These are phyloP conservation scores for Dictyostelium purpureum DNA, from an alignment of 78 protist genomes.

Conservation along the genomic window DNA sequence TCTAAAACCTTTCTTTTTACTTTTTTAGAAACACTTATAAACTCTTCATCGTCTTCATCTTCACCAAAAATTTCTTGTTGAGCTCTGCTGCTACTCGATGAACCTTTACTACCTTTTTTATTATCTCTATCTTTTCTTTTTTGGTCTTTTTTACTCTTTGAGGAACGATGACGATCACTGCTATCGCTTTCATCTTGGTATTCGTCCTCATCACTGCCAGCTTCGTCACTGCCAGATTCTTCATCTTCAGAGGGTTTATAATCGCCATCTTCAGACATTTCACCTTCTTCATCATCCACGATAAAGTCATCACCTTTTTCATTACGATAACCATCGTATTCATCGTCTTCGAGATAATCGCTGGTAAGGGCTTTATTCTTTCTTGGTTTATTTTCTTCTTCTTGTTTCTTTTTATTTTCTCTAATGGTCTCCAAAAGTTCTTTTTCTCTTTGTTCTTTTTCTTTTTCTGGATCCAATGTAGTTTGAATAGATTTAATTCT, in stretches of 20 bases:
- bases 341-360: neutral
- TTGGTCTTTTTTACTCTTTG: too few relatives aligned
- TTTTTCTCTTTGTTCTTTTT: slow-evolving; percentile 39
- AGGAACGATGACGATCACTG: neutral
- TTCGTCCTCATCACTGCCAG: neutral
- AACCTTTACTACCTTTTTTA: neutral
- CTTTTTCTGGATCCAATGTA: slow-evolving; percentile 59
- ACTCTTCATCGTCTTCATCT: neutral
- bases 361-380: neutral
- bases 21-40: neutral
- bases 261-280: slow-evolving; percentile 6
- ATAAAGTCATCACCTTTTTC: slow-evolving; percentile 16
- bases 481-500: slow-evolving; percentile 43
- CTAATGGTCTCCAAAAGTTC: neutral
- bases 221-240: neutral
- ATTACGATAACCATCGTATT: neutral
- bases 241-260: neutral
- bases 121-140: slow-evolving; percentile 5
- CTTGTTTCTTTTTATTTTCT: neutral
- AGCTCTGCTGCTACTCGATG: neutral
- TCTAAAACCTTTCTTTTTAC: neutral
- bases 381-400: neutral
- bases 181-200: neutral
- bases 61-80: neutral
- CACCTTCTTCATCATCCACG: slow-evolving; percentile 30